Percentiles rank a stretch among this genome's conserved stretches.
phyloP scores from a whole-genome alignment of 2,329 filamentous ascomycete species.

The Aspergillus sojae region DNA sequence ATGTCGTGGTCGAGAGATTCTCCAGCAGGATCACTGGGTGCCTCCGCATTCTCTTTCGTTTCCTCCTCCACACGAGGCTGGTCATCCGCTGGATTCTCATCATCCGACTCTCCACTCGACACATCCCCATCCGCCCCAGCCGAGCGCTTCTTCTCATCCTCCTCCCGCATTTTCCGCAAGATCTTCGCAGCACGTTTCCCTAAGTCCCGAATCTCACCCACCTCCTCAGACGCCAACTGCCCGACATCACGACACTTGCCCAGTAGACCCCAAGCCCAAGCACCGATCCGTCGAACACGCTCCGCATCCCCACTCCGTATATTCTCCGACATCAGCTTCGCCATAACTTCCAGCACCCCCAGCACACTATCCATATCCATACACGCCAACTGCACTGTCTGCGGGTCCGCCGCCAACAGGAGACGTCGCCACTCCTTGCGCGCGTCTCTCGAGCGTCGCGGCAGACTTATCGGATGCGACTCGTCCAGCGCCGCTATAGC shows the following conservation, averaged over 20 bases:
- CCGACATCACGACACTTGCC: slow-evolving; percentile 74
- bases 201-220: slow-evolving; percentile 75
- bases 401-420: slow-evolving; percentile 47
- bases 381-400: slow-evolving; percentile 52
- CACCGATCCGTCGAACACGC: slow-evolving; percentile 68
- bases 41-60: slow-evolving; percentile 4
- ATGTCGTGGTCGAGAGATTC: slow-evolving; percentile 17
- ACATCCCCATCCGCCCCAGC: slow-evolving; percentile 27
- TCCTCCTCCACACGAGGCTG: neutral
- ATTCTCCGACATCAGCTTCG: slow-evolving; percentile 61
- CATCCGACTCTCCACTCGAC: slow-evolving; percentile 26
- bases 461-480: slow-evolving; percentile 57
- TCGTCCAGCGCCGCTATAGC: slow-evolving; percentile 57
- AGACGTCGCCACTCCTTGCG: slow-evolving; percentile 58
- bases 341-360: slow-evolving; percentile 64
- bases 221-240: slow-evolving; percentile 73
- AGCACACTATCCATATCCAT: slow-evolving; percentile 66
- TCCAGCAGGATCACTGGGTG: slow-evolving; percentile 2
- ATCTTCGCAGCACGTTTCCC: slow-evolving; percentile 71
- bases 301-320: slow-evolving; percentile 63
- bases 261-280: slow-evolving; percentile 84
- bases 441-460: slow-evolving; percentile 55
- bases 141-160: slow-evolving; percentile 38
- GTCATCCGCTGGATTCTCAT: slow-evolving; percentile 12
- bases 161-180: slow-evolving; percentile 49